phyloP scores from a whole-genome alignment of 2,329 filamentous ascomycete genomes.

The Lasiodiplodia hormozganensis region DNA sequence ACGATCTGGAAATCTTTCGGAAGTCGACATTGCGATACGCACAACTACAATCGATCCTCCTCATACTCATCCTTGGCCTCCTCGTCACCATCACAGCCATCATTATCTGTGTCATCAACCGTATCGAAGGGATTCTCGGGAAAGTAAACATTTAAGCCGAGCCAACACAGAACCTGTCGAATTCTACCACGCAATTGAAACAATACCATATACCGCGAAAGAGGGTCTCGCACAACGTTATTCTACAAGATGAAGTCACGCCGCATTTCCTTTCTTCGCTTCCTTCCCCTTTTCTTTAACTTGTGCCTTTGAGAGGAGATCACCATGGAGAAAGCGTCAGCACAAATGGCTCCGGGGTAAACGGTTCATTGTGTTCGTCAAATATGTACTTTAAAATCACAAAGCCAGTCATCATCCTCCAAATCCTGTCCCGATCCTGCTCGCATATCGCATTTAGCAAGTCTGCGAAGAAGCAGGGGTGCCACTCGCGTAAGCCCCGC shows the following conservation, averaged over 20 bases:
- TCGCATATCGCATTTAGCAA: background rate
- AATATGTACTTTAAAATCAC: conserved; percentile 7
- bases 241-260: background rate
- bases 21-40: conserved; percentile 2
- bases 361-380: background rate
- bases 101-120: background rate
- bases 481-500: conserved; percentile 36
- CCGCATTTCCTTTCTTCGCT: background rate
- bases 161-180: background rate
- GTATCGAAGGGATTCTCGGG: background rate
- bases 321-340: background rate
- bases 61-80: conserved; percentile 1
- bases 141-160: background rate
- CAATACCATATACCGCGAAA: background rate
- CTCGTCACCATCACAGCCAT: conserved; percentile 4
- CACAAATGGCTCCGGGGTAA: background rate
- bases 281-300: background rate
- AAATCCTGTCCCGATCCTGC: too few relatives aligned
- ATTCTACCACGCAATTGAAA: background rate
- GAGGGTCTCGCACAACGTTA: background rate
- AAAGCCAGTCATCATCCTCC: too few relatives aligned
- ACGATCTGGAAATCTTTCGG: background rate
- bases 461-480: conserved; percentile 13
- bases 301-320: background rate
- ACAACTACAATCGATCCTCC: conserved; percentile 1